Conservation (phyloP, 176 grass and related monocot genomes). For the Urochloa ruziziensis region DNA sequence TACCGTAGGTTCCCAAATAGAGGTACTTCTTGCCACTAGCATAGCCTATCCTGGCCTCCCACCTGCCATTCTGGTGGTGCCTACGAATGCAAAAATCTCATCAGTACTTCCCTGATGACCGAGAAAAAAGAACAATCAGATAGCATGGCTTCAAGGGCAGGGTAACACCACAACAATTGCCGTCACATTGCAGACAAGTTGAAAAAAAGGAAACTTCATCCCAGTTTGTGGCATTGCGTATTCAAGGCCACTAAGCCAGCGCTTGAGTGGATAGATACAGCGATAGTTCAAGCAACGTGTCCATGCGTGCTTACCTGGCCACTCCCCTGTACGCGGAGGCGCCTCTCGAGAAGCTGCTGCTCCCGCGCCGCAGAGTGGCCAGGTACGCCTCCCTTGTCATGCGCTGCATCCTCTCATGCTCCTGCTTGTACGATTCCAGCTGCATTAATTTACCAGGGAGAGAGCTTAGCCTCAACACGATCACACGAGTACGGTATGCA, state of each 20-base stretch:
- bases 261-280: background rate
- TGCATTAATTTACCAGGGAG: constrained; percentile 29
- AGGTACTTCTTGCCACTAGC: constrained; percentile 9
- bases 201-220: background rate
- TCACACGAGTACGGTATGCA: background rate
- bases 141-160: background rate
- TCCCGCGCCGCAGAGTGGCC: constrained; percentile 59
- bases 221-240: background rate
- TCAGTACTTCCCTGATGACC: background rate
- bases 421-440: constrained; percentile 57
- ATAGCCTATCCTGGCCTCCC: constrained; percentile 51
- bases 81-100: constrained; percentile 4
- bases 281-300: background rate
- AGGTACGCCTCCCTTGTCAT: constrained; percentile 62
- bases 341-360: constrained; percentile 77
- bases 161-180: too few relatives aligned
- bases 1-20: constrained; percentile 47
- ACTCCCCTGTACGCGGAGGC: constrained; percentile 80
- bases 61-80: constrained; percentile 39
- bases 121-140: background rate
- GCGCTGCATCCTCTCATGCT: constrained; percentile 62
- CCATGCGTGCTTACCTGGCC: constrained; percentile 37
- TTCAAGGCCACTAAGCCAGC: background rate
- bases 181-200: background rate
- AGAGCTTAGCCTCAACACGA: background rate